These are phyloP conservation scores for Dendrobium officinale DNA, from an alignment of 106 monocot species.

Conservation along the genomic window DNA sequence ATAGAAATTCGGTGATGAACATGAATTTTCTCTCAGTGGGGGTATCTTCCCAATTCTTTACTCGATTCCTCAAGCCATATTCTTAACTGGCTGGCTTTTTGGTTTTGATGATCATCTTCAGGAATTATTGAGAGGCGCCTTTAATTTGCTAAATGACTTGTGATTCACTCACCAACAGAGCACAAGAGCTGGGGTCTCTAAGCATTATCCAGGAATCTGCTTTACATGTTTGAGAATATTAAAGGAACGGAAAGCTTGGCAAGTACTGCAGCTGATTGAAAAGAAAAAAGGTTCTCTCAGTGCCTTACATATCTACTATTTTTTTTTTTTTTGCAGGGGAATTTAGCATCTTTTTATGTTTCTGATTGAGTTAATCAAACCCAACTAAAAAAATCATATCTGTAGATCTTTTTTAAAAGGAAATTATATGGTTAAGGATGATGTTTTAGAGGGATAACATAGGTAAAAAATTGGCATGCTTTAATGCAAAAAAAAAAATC, in stretches of 20 bases:
- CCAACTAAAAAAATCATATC: too few relatives aligned
- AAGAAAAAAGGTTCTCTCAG: background rate
- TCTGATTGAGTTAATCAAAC: background rate
- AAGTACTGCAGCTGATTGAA: background rate
- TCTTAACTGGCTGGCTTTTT: too few relatives aligned
- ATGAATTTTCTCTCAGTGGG: too few relatives aligned
- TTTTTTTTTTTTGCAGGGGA: background rate
- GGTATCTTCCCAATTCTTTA: too few relatives aligned
- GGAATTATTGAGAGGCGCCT: background rate
- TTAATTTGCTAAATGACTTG: background rate
- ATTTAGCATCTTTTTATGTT: background rate
- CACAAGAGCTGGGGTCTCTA: background rate
- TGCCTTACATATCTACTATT: background rate
- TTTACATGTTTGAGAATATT: background rate
- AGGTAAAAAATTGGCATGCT: too few relatives aligned
- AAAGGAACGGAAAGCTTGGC: background rate
- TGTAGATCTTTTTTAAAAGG: too few relatives aligned
- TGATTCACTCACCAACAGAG: background rate
- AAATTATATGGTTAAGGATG: too few relatives aligned
- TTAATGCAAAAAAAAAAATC: too few relatives aligned
- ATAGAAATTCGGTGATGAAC: too few relatives aligned
- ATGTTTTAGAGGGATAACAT: too few relatives aligned
- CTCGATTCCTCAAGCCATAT: too few relatives aligned
- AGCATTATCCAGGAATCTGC: constrained; percentile 5
- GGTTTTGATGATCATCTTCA: background rate